Evolutionary conservation across 306 rosid genomes (phyloP).

Genomic region (Ceratonia siliqua): DNA sequence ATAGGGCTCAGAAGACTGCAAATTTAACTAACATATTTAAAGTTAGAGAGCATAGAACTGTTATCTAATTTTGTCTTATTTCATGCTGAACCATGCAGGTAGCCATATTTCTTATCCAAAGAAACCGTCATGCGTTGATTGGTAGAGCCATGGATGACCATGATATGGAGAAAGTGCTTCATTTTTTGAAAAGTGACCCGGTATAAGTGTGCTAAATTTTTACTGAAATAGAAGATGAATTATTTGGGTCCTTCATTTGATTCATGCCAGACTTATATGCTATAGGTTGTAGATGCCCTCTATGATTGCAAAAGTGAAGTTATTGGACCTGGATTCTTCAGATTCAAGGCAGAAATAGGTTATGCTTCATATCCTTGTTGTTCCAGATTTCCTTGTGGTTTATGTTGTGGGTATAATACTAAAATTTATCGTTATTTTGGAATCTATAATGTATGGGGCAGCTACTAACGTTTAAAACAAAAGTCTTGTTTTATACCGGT

Average conservation of each 20-base stretch:
- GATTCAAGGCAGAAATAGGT: constrained; percentile 99
- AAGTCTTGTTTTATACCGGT: background rate
- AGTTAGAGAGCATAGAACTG: constrained; percentile 1
- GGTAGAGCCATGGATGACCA: constrained; percentile 99
- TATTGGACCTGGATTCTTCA: constrained; percentile 96
- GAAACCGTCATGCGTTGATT: constrained; percentile 96
- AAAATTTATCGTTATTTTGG: background rate
- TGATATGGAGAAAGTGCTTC: constrained; percentile 91
- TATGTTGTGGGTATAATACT: constrained; percentile 17
- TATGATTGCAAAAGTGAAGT: constrained; percentile 99
- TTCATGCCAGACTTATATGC: constrained; percentile 26
- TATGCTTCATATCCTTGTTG: constrained; percentile 24
- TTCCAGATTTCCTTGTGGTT: constrained; percentile 19
- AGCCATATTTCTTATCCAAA: constrained; percentile 97
- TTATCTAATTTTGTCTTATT: constrained; percentile 25
- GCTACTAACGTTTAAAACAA: background rate
- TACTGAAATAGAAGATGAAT: background rate
- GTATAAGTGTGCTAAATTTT: constrained; percentile 47
- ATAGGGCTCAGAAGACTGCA: constrained; percentile 31
- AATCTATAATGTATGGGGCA: constrained; percentile 6
- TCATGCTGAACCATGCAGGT: constrained; percentile 58
- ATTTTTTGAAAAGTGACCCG: constrained; percentile 86
- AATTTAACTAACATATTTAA: constrained; percentile 11
- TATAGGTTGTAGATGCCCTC: constrained; percentile 88
- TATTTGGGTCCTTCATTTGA: constrained; percentile 34